Evolutionary conservation across 2,329 filamentous ascomycete genomes (phyloP), one percentile per base, ranked within the genome.

Genomic region (Fusarium sp.): DNA sequence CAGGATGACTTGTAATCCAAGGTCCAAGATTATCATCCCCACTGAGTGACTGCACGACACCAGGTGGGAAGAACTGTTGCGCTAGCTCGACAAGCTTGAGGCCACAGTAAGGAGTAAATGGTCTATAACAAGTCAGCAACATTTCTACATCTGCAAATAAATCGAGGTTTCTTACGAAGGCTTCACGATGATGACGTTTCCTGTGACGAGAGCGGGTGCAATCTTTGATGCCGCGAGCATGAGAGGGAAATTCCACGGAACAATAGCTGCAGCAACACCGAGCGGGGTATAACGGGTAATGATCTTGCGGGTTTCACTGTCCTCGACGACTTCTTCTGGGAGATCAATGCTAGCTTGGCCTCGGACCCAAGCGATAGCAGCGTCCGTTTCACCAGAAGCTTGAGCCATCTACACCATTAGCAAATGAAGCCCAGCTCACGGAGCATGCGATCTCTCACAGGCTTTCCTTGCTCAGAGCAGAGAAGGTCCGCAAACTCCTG

Each of bases 11-110:
- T 0, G 86, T 88, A 50, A 90, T 75, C 81, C 81, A 82, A 1
- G 85, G 86, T 5, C 88, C 88, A 8, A 91, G 82, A 40, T 81
- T 79, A 67, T 90, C 87, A 50, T 86, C 86, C 9, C 88, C 88
- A 50, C 85, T 85, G 4, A 91, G 76, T 0, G 81, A 84, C 70
- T 90, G 87, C 3, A 90, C 73, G n/a, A 91, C 86, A 37, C 88
- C 88, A 1, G 86, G 83, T 3, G 87, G 87, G 76, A 90, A 87
- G 76, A 89, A 79, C 21, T 82, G 74, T 57, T 85, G 81, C 0
- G 82, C 86, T 4, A 91, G 74, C 75, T 90, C 87, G 14, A 81
- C 84, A n/a, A 88, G 72, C 75, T 91, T 90, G 37, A 91, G 78
- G 6, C 79, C 78, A 4, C 80, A 82, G 75, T 88, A 89, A 0